phyloP scores from a whole-genome alignment of 2,329 filamentous ascomycete genomes.

The Pestalotiopsis sp. region DNA sequence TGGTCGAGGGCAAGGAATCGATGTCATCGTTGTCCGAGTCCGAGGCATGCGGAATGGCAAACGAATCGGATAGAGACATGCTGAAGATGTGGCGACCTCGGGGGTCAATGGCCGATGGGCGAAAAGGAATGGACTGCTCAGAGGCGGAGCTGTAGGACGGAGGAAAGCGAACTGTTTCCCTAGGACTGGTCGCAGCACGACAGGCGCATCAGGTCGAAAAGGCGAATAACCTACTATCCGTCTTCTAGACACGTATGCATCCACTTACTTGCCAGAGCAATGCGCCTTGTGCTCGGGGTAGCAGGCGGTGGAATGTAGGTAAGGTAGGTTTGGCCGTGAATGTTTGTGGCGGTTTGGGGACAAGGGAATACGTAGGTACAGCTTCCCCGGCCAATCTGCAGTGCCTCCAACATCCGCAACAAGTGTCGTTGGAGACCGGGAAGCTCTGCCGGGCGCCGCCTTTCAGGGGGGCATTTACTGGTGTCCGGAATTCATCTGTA shows the following conservation, averaged over 20 bases:
- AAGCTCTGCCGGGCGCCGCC: not conserved
- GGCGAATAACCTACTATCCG: not conserved
- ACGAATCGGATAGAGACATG: conserved; percentile 48
- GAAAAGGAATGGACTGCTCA: not conserved
- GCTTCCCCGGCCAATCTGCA: not conserved
- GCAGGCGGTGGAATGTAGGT: not conserved
- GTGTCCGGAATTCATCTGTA: not conserved
- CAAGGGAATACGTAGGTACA: not conserved
- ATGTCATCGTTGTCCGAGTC: conserved; percentile 59
- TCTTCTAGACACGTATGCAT: not conserved
- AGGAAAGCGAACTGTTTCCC: conserved; percentile 9
- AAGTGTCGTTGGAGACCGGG: not conserved
- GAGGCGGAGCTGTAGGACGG: conserved; percentile 1
- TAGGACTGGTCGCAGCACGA: not conserved
- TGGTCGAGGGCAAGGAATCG: conserved; percentile 66
- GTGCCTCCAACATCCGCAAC: not conserved
- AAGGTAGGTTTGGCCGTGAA: not conserved
- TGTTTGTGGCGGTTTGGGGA: not conserved
- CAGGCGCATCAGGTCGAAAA: conserved; percentile 14
- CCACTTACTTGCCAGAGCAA: not conserved
- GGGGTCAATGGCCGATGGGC: conserved; percentile 24
- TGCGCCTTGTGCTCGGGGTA: not conserved
- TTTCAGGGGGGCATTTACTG: not conserved
- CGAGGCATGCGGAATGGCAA: conserved; percentile 52
- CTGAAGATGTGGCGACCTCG: conserved; percentile 12